A percentile compares a stretch with the other conserved stretches of the same genome.
These are phyloP conservation scores for Aspergillus sp. DNA, from an alignment of 2,329 filamentous ascomycete species.

Conservation along the genomic window DNA sequence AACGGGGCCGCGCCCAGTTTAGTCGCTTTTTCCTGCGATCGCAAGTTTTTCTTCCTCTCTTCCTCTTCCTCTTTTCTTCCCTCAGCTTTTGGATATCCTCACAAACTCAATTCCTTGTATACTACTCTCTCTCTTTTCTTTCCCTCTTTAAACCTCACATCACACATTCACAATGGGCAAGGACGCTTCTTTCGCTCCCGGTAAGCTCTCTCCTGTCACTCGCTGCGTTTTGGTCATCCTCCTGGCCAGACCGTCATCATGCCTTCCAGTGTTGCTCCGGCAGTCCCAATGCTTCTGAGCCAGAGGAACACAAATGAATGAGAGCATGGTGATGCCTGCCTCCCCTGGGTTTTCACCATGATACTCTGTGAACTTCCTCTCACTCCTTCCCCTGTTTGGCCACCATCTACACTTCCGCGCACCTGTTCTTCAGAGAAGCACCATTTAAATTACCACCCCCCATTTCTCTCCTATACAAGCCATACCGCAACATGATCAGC, in stretches of 20 bases:
- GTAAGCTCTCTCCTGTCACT: constrained; percentile 34
- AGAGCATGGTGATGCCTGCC: neutral
- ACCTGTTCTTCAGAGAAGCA: no score
- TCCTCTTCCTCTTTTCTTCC: constrained; percentile 4
- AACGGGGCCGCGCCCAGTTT: constrained; percentile 15
- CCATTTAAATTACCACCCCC: neutral
- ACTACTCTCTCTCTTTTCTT: constrained; percentile 17
- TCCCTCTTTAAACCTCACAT: constrained; percentile 25
- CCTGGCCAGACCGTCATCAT: neutral
- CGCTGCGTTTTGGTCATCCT: constrained; percentile 3
- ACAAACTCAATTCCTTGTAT: constrained; percentile 26
- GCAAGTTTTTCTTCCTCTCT: constrained; percentile 30
- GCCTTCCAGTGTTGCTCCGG: constrained; percentile 4
- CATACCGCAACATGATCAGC: constrained; percentile 17
- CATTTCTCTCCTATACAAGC: neutral
- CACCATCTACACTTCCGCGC: neutral
- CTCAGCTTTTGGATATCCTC: constrained; percentile 13
- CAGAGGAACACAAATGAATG: neutral
- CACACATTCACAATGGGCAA: constrained; percentile 39
- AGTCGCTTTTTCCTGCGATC: constrained; percentile 27
- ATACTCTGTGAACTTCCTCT: neutral
- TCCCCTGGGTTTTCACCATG: neutral
- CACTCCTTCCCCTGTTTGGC: neutral
- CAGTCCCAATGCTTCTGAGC: neutral
- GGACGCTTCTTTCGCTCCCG: constrained; percentile 45